phyloP scores from a whole-genome alignment of 2,329 filamentous ascomycete genomes.

The Botrytis hyacinthi region DNA sequence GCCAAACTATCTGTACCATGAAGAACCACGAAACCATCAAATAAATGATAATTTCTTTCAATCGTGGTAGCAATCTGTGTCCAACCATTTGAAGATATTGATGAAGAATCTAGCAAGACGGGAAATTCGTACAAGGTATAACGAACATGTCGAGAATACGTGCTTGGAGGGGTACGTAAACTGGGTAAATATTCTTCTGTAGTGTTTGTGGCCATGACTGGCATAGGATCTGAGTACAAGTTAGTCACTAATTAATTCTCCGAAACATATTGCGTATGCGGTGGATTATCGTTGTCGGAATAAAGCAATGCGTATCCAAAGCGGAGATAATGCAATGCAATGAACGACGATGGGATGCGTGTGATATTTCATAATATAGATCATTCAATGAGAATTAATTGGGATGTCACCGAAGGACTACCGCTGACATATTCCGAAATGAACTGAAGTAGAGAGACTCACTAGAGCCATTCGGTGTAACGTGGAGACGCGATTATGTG shows the following conservation, averaged over 20 bases:
- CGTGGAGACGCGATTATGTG: neutral
- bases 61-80: constrained; percentile 60
- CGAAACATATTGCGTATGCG: constrained; percentile 5
- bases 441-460: neutral
- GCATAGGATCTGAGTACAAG: constrained; percentile 34
- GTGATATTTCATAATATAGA: neutral
- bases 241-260: constrained; percentile 10
- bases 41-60: constrained; percentile 64
- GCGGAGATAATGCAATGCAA: constrained; percentile 17
- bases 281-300: constrained; percentile 4
- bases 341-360: constrained; percentile 1
- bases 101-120: constrained; percentile 66
- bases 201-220: constrained; percentile 33
- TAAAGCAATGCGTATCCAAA: neutral
- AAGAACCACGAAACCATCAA: constrained; percentile 70
- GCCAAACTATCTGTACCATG: constrained; percentile 69
- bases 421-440: neutral
- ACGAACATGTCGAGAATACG: constrained; percentile 62
- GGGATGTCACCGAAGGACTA: constrained; percentile 1
- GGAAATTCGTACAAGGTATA: constrained; percentile 70
- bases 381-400: neutral
- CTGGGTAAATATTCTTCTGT: constrained; percentile 34
- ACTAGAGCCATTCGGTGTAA: constrained; percentile 3
- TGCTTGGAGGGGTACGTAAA: constrained; percentile 58
- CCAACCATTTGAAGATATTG: constrained; percentile 71